Conservation (phyloP, 768 basidiomycete species). For the Phanerochaete sordida region DNA sequence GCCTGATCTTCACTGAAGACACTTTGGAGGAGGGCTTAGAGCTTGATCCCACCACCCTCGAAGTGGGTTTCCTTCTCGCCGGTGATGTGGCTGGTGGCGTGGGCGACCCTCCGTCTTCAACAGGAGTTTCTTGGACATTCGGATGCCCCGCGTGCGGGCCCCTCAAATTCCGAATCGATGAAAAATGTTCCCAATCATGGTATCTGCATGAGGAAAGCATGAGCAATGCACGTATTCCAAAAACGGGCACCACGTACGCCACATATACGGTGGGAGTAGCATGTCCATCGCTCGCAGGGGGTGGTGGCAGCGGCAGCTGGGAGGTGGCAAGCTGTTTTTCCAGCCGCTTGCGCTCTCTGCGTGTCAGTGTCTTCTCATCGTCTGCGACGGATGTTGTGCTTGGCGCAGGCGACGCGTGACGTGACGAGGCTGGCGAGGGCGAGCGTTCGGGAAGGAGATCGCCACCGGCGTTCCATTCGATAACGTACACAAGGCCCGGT, state of each 20-base stretch:
- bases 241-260: constrained; percentile 56
- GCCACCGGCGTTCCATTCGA: constrained; percentile 71
- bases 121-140: constrained; percentile 48
- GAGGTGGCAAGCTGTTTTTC: constrained; percentile 24
- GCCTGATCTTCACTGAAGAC: constrained; percentile 20
- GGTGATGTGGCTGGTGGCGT: constrained; percentile 27
- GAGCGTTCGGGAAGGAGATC: constrained; percentile 28
- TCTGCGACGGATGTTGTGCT: constrained; percentile 30
- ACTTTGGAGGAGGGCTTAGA: constrained; percentile 24
- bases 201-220: constrained; percentile 44
- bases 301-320: constrained; percentile 13
- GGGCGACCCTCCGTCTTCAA: constrained; percentile 25
- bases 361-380: constrained; percentile 41
- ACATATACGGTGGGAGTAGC: constrained; percentile 62
- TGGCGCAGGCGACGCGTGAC: constrained; percentile 21
- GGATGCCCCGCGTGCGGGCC: constrained; percentile 83
- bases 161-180: constrained; percentile 81
- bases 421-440: constrained; percentile 18
- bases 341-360: constrained; percentile 35
- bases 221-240: constrained; percentile 10
- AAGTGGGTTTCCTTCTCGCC: constrained; percentile 29
- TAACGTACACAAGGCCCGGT: constrained; percentile 87
- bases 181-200: constrained; percentile 95
- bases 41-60: constrained; percentile 5
- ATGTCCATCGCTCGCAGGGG: constrained; percentile 24